Evolutionary conservation across 768 basidiomycete species (phyloP), one percentile per base, ranked within the genome.

Genomic region (Boletus vinaceobasis): DNA sequence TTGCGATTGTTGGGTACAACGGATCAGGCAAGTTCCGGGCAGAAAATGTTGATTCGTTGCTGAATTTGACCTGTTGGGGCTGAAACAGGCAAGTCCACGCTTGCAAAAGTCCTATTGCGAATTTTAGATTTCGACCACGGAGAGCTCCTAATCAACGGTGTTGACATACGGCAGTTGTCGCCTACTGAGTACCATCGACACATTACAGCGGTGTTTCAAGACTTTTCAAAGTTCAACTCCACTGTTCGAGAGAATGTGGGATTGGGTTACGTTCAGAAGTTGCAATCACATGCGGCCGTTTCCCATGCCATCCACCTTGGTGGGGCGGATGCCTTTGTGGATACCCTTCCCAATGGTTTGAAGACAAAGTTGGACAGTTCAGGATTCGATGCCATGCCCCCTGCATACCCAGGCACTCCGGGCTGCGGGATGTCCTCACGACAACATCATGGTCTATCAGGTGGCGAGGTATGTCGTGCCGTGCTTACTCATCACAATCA

Each of bases 1-100:
- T 94, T 46, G 93, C 93, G 13, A 86, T 95, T 56, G 92, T 93
- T 21, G 92, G 88, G 19, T 86, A 82, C 69, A 90, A 91, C 68
- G 88, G 89, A 59, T 91, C 88, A 60, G 89, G 89, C 81, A 69
- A 68, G 77, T 69, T 47, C 59, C 65, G 52, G 33, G 35, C 38
- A 50, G 44, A 50, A 55, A 33, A 29, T 7, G 33, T 58, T 59
- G 53, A 43, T 58, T 50, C 37, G 14, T 31, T 23, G 50, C 54
- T 59, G 49, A 51, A 47, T 55, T 37, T 51, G 27, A 55, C 37
- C 45, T 56, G 35, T 26, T 27, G 48, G 23, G 33, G 21, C 37
- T 15, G n/a, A 52, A 58, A 52, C 48, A 91, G 89, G 90, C 27
- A 95, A 95, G 75, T 90, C 90, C 8, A 95, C 92, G 1, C 82